phyloP scores from a whole-genome alignment of 441 rosid species.

The Pelargonium fulgidum region DNA sequence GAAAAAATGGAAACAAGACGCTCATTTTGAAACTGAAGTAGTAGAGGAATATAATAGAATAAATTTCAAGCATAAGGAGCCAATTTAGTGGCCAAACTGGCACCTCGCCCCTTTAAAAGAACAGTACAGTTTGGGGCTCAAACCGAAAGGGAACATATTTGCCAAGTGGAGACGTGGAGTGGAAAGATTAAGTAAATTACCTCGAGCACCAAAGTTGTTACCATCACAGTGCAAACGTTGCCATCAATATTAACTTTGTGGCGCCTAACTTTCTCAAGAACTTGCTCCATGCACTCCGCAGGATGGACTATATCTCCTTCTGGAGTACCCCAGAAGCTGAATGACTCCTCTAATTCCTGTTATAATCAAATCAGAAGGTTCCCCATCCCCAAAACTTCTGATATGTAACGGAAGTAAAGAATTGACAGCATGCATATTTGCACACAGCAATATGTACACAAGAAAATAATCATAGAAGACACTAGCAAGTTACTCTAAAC shows the following conservation, averaged over 20 bases:
- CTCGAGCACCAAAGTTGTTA: conserved; percentile 97
- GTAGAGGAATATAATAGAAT: too few species aligned
- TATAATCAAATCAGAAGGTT: background rate
- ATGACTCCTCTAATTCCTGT: conserved; percentile 91
- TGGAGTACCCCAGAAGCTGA: conserved; percentile 89
- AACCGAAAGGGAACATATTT: background rate
- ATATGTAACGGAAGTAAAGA: background rate
- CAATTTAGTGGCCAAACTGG: too few species aligned
- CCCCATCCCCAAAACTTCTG: background rate
- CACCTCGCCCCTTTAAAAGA: too few species aligned
- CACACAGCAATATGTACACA: background rate
- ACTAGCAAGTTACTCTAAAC: too few species aligned
- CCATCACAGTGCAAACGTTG: conserved; percentile 92
- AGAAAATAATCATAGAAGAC: too few species aligned
- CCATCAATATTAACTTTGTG: conserved; percentile 88
- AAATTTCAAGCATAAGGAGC: too few species aligned
- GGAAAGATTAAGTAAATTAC: conserved; percentile 32
- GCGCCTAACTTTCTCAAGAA: conserved; percentile 92
- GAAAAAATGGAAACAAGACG: too few species aligned
- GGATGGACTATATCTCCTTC: conserved; percentile 93
- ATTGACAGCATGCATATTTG: background rate
- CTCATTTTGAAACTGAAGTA: background rate
- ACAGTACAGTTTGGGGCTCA: background rate
- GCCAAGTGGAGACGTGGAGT: too few species aligned
- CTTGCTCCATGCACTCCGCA: conserved; percentile 90